Base-by-base conservation (phyloP, 108 stramenopile species). In the Stephanodiscus triporus region DNA sequence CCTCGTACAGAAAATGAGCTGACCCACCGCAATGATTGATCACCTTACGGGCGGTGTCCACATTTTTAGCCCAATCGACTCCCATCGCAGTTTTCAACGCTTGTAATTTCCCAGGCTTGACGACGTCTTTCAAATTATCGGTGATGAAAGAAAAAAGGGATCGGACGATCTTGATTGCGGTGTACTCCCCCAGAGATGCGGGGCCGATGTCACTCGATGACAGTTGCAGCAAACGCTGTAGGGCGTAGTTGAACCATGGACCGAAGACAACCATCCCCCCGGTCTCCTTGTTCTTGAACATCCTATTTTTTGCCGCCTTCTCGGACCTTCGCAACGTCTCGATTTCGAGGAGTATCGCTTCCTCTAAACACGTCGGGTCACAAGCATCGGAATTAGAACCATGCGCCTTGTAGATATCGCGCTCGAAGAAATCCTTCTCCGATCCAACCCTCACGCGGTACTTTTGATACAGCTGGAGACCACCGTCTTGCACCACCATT, bases 161-260 rank as follows among this genome's bases (percentile, higher is more conserved):
- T 47, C 51, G 23, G 16, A 75, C 22, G 37, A 75, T 66, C 45
- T 49, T 66, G 66, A 55, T 30, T 19, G 66, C 60, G 29, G 74
- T 75, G 24, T 61, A 75, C 26, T 51, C 43, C 32, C 64, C 66
- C 19, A 58, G 45, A 9, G 42, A 40, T 32, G 43, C 64, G 14
- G 11, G 40, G 20, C 22, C 24, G 38, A 22, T 56, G n/a, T 48
- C 51, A 34, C 24, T 48, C 17, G 51, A 66, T 20, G 58, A 67
- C 26, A 75, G 19, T 50, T 37, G 43, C 6, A 60, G 17, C 27
- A 75, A 26, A 24, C 74, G 65, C 36, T 60, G 63, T 17, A 75
- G 23, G 6, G 74, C 58, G 26, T 75, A 75, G 38, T 75, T 75
- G 58, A 65, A 75, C 74, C 74, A 75, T 20, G 74, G 66, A 16